Conservation (phyloP, 2,329 filamentous ascomycete species). For the Mollisiaceae sp. region DNA sequence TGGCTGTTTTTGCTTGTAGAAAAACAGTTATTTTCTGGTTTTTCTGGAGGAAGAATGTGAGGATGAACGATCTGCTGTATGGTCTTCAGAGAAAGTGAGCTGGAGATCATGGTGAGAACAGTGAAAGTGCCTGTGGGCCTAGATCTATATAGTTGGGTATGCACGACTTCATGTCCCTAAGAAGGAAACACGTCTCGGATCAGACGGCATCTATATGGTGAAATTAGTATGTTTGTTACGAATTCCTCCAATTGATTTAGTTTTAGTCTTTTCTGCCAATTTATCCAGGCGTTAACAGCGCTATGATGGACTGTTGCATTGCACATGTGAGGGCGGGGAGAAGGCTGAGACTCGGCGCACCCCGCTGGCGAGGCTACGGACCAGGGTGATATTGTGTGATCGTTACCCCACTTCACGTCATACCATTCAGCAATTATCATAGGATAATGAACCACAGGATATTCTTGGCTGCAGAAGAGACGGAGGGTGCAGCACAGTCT, state of each 20-base stretch:
- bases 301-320: neutral
- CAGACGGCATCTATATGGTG: constrained; percentile 6
- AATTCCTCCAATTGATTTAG: neutral
- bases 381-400: constrained; percentile 11
- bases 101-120: constrained; percentile 22
- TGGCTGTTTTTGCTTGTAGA: constrained; percentile 4
- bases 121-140: neutral
- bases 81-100: constrained; percentile 24
- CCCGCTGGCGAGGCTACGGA: constrained; percentile 14
- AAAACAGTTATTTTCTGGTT: neutral
- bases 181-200: neutral
- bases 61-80: constrained; percentile 20
- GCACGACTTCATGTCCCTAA: neutral
- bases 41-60: constrained; percentile 3
- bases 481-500: neutral
- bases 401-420: constrained; percentile 12
- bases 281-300: constrained; percentile 1
- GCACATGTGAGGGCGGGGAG: neutral
- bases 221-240: neutral
- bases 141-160: neutral
- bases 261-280: neutral
- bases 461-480: neutral
- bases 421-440: neutral
- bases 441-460: neutral
- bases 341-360: constrained; percentile 4